Evolutionary conservation across 306 rosid genomes (phyloP).

Genomic region (Lathyrus oleraceus): DNA sequence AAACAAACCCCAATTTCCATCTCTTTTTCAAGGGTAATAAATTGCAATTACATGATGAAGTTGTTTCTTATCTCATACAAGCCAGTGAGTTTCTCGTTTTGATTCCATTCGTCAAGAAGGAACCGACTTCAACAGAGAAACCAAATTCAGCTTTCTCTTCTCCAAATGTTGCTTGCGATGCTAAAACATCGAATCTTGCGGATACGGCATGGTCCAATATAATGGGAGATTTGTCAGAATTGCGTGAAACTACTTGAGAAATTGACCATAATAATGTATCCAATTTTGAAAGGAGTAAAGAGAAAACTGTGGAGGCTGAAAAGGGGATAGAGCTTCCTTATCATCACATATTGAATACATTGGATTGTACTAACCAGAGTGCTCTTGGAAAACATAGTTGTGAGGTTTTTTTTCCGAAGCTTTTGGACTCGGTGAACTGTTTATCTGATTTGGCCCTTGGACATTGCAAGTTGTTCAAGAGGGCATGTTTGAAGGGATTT

Average conservation of each 20-base stretch:
- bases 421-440: conserved; percentile 68
- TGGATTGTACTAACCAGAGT: conserved; percentile 24
- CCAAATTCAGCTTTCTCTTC: conserved; percentile 23
- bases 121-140: conserved; percentile 27
- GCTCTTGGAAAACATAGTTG: conserved; percentile 48
- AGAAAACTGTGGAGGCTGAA: conserved; percentile 27
- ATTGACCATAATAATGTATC: conserved; percentile 1
- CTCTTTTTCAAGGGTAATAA: conserved; percentile 68
- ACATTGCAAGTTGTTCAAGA: conserved; percentile 61
- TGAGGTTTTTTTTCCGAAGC: conserved; percentile 50
- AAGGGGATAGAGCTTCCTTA: conserved; percentile 52
- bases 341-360: conserved; percentile 53
- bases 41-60: conserved; percentile 56
- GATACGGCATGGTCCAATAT: conserved; percentile 70
- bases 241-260: conserved; percentile 37
- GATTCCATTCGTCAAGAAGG: conserved; percentile 67
- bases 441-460: conserved; percentile 59
- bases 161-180: conserved; percentile 30
- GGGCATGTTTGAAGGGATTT: conserved; percentile 40
- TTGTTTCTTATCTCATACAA: conserved; percentile 38
- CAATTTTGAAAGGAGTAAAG: neutral
- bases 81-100: conserved; percentile 66
- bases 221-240: conserved; percentile 66
- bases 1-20: no score
- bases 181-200: conserved; percentile 54